Evolutionary conservation across 129 eudicot genomes (phyloP).

Genomic region (Centrapalus pauciflorus): DNA sequence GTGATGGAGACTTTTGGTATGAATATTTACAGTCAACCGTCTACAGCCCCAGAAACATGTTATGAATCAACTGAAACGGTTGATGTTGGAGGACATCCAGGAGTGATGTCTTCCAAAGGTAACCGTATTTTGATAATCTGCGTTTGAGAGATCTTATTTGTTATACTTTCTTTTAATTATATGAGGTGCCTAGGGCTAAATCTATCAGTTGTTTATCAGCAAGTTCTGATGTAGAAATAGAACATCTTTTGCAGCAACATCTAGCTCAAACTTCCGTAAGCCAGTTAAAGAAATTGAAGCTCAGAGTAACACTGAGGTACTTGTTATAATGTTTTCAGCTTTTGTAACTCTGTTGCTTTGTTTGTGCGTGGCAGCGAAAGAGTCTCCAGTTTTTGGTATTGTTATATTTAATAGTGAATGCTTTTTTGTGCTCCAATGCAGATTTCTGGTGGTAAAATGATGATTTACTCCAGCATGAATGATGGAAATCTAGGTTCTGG

Average conservation of each 20-base stretch:
- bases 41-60: slow-evolving; percentile 1
- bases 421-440: slow-evolving; percentile 16
- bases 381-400: slow-evolving; percentile 2
- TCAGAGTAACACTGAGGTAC: slow-evolving; percentile 19
- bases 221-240: slow-evolving; percentile 12
- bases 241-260: slow-evolving; percentile 19
- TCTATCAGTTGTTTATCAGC: neutral
- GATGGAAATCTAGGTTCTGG: no score
- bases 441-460: slow-evolving; percentile 22
- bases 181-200: neutral
- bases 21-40: slow-evolving; percentile 7
- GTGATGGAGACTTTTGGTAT: neutral
- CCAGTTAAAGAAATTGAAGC: slow-evolving; percentile 21
- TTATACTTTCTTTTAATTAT: neutral
- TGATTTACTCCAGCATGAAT: slow-evolving; percentile 11
- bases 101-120: slow-evolving; percentile 33
- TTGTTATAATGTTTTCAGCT: slow-evolving; percentile 1
- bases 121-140: slow-evolving; percentile 9
- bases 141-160: neutral
- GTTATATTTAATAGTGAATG: neutral
- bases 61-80: slow-evolving; percentile 13
- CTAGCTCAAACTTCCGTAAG: slow-evolving; percentile 18
- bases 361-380: neutral
- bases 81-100: slow-evolving; percentile 15
- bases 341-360: neutral